Evolutionary conservation across 2,329 filamentous ascomycete species (phyloP).

Genomic region (Fusarium pseudonygamai): DNA sequence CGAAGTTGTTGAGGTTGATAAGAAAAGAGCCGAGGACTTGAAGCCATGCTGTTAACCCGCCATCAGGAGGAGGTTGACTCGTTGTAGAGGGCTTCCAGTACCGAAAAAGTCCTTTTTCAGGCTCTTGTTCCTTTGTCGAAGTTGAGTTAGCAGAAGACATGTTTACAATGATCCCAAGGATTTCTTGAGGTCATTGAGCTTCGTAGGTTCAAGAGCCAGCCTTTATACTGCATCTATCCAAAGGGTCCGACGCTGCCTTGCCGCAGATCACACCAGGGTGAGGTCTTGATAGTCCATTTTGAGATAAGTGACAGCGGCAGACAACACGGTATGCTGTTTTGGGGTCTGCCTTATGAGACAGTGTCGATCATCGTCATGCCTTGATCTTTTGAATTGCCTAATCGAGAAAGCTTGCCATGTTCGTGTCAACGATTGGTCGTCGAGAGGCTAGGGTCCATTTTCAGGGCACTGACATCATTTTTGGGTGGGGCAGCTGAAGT

Average conservation of each 20-base stretch:
- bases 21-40: not conserved
- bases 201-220: fast-evolving
- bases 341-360: not conserved
- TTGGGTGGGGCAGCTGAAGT: not conserved
- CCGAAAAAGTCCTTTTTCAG: fast-evolving
- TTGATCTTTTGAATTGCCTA: not conserved
- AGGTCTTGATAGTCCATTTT: not conserved
- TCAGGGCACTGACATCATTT: not conserved
- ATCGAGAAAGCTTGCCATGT: fast-evolving
- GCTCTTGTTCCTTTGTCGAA: not conserved
- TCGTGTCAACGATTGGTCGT: not conserved
- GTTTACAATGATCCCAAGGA: not conserved
- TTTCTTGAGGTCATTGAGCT: not conserved
- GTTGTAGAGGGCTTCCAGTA: not conserved
- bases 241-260: not conserved
- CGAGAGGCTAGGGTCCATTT: fast-evolving
- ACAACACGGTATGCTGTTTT: not conserved
- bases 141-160: not conserved
- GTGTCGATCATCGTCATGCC: not conserved
- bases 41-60: not conserved
- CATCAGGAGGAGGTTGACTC: not conserved
- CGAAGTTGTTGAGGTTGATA: not conserved
- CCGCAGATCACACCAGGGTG: not conserved
- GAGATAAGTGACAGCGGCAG: not conserved
- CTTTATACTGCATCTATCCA: not conserved